Evolutionary conservation across 2,329 filamentous ascomycete genomes (phyloP), one percentile per base, ranked within the genome.

Genomic region (Corniculantispora saksenae): DNA sequence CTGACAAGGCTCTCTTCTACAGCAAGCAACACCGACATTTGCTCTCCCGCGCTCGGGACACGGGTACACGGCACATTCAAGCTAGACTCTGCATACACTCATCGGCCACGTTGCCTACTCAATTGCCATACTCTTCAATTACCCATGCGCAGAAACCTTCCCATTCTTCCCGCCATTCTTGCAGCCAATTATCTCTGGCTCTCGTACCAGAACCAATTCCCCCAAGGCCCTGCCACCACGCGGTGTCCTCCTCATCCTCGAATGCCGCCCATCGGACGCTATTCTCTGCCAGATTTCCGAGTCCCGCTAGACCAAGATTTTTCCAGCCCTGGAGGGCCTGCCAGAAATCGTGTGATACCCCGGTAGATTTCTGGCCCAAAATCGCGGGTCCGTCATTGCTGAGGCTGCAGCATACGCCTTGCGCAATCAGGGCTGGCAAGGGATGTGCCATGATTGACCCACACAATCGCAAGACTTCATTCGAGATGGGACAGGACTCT

Each of bases 281-380:
- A 74, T 97, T 98, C 82, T 98, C 93, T 0, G 93, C 94, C 70
- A 98, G 82, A 65, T 89, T 91, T 0, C 91, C 94, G 60, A 98
- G 79, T 0, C 94, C 94, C 12, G 91, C 92, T 2, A 98, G 83
- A 0, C 94, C 94, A 17, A 97, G 84, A 73, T 95, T 97, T 66
- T 97, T 90, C 87, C 94, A 29, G 7, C 12, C 53, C 13, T 40
- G 53, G n/a, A 35, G 12, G 4, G n/a, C n/a, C 35, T 38, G 32
- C 92, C 93, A 97, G 77, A 97, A 97, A 78, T 97, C 93, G 76
- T 97, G 92, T 1, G 91, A 94, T 84, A 95, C 89, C 35, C 92
- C 93, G 27, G 88, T 90, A 7, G 84, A 87, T 64, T 91, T 91
- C 72, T 97, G 92, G 8, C 93, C 93, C 4, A 97, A 82, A 72